Percentiles rank a stretch among this genome's conserved stretches.
Conservation (phyloP, 805 yeast genomes). For the Teunomyces atbi region DNA sequence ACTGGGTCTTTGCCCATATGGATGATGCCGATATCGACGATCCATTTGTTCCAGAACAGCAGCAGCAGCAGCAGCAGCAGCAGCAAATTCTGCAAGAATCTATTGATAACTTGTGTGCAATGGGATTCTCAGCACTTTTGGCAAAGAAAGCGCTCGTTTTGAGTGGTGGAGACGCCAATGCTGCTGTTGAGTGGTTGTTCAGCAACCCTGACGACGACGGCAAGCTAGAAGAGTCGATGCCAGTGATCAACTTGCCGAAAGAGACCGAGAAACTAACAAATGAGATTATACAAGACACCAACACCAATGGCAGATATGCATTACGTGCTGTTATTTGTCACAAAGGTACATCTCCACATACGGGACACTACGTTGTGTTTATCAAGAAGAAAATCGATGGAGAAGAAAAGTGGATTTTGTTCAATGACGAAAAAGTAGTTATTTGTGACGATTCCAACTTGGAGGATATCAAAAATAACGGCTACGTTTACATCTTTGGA, state of each 20-base stretch:
- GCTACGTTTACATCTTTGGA: slow-evolving; percentile 48
- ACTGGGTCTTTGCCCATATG: slow-evolving; percentile 87
- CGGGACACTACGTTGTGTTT: slow-evolving; percentile 90
- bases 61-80: slow-evolving; percentile 3
- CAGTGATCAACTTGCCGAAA: slow-evolving; percentile 27
- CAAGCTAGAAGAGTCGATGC: slow-evolving; percentile 29
- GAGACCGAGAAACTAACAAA: slow-evolving; percentile 16
- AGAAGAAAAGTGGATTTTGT: slow-evolving; percentile 63
- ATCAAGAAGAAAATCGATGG: slow-evolving; percentile 44
- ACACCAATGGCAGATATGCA: slow-evolving; percentile 35
- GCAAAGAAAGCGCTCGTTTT: slow-evolving; percentile 71
- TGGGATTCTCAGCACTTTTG: slow-evolving; percentile 75
- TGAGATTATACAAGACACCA: slow-evolving; percentile 10
- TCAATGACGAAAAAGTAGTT: slow-evolving; percentile 88
- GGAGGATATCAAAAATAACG: slow-evolving; percentile 45
- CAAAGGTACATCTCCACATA: slow-evolving; percentile 84
- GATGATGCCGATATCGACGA: slow-evolving; percentile 79
- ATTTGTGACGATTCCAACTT: slow-evolving; percentile 43
- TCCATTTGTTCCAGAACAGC: slow-evolving; percentile 40
- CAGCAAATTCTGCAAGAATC: slow-evolving; percentile 30
- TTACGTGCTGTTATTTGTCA: slow-evolving; percentile 76
- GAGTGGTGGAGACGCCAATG: slow-evolving; percentile 60
- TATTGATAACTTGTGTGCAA: slow-evolving; percentile 50
- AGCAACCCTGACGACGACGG: slow-evolving; percentile 78
- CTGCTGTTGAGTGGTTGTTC: slow-evolving; percentile 91